Percentiles rank a stretch among this genome's conserved stretches.
Evolutionary conservation across 164 flowering plant genomes (phyloP).

Genomic region (Chloranthus sessilifolius): DNA sequence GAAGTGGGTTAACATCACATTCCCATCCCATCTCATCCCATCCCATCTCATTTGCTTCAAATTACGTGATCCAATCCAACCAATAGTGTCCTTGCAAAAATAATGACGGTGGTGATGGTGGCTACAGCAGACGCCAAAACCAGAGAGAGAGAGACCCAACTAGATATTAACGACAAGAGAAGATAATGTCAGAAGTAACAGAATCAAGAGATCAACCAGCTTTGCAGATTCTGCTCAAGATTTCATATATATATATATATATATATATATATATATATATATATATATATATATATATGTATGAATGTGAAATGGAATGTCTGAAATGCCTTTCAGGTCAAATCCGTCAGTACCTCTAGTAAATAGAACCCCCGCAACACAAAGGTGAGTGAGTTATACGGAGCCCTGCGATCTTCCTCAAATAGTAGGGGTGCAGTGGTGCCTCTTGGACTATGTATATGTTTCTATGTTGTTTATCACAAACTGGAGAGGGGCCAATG

Average conservation of each 20-base stretch:
- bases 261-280: neutral
- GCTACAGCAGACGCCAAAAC: neutral
- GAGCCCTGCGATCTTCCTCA: neutral
- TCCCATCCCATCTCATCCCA: neutral
- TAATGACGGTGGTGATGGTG: neutral
- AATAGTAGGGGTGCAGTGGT: neutral
- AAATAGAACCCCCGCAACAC: neutral
- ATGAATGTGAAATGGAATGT: neutral
- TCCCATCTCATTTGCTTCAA: neutral
- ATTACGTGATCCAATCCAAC: neutral
- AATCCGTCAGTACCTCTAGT: neutral
- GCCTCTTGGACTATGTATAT: neutral
- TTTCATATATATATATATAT: neutral
- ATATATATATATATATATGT: neutral
- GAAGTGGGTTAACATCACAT: neutral
- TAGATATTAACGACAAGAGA: neutral
- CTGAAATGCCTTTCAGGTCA: conserved; percentile 3
- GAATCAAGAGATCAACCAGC: neutral
- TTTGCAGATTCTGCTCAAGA: neutral
- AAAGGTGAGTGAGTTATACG: neutral
- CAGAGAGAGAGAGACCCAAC: conserved; percentile 4
- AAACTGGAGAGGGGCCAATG: neutral
- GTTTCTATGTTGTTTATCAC: neutral
- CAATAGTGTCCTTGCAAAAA: neutral
- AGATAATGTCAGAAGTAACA: neutral